phyloP scores from a whole-genome alignment of 148 eudicot genomes.

The Fagopyrum esculentum region DNA sequence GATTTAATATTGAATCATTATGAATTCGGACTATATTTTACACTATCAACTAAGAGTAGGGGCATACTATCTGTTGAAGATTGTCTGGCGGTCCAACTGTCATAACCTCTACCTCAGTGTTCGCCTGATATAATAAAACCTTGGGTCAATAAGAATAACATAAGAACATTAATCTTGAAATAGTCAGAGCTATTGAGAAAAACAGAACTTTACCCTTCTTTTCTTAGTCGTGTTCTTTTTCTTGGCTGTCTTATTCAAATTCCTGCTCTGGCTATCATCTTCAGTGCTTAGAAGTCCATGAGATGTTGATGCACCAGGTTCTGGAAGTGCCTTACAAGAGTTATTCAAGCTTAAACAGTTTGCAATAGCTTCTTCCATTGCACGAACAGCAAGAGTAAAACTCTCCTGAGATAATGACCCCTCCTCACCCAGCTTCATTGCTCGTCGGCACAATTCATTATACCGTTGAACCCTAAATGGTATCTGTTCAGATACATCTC shows the following conservation, averaged over 20 bases:
- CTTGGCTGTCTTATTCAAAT: conserved; percentile 55
- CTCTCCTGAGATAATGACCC: conserved; percentile 90
- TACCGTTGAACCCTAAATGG: conserved; percentile 75
- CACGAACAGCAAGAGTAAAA: conserved; percentile 52
- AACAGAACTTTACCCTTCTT: conserved; percentile 52
- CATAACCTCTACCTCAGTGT: conserved; percentile 64
- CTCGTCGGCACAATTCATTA: conserved; percentile 67
- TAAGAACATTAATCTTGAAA: conserved; percentile 1
- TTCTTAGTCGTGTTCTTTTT: conserved; percentile 74
- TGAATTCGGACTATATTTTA: no score
- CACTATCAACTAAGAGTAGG: conserved; percentile 10
- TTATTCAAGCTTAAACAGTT: conserved; percentile 57
- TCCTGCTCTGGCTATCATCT: conserved; percentile 65
- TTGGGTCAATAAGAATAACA: conserved; percentile 11
- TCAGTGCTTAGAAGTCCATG: conserved; percentile 74
- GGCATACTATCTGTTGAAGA: conserved; percentile 79
- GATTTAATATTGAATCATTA: no score
- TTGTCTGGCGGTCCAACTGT: conserved; percentile 57
- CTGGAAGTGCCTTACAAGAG: conserved; percentile 57
- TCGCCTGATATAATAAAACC: conserved; percentile 31
- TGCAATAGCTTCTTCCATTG: conserved; percentile 68
- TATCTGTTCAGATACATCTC: conserved; percentile 47
- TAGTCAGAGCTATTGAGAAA: conserved; percentile 11
- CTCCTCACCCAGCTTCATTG: conserved; percentile 84
- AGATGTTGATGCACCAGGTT: conserved; percentile 52